Conservation (phyloP, 768 basidiomycete genomes). For the Pleurotus ostreatus region DNA sequence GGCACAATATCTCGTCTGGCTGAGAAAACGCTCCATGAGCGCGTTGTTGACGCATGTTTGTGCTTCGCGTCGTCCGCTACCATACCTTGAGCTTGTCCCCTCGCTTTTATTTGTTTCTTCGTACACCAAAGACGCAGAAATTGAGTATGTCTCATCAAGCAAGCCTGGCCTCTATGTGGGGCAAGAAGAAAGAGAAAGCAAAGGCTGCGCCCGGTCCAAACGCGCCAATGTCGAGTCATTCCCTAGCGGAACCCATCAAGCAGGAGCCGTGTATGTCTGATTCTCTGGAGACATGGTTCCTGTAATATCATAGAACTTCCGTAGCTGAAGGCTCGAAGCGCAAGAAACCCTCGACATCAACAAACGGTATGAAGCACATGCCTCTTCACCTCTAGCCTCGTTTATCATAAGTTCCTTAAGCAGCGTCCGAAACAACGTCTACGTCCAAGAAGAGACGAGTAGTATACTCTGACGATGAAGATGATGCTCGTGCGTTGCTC, state of each 20-base stretch:
- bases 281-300: too few species aligned
- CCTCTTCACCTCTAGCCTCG: neutral
- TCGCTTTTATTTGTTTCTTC: slow-evolving; percentile 61
- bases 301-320: neutral
- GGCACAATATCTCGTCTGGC: neutral
- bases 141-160: slow-evolving; percentile 70
- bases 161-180: slow-evolving; percentile 77
- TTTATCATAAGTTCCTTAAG: too few species aligned
- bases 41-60: slow-evolving; percentile 4
- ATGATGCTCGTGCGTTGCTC: slow-evolving; percentile 15
- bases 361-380: slow-evolving; percentile 4
- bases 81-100: neutral
- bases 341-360: slow-evolving; percentile 24
- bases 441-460: slow-evolving; percentile 50
- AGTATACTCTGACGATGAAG: slow-evolving; percentile 52
- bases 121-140: slow-evolving; percentile 68
- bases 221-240: slow-evolving; percentile 21
- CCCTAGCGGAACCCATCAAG: slow-evolving; percentile 12
- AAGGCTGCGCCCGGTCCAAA: slow-evolving; percentile 8
- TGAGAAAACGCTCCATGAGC: neutral
- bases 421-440: slow-evolving; percentile 16
- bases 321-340: slow-evolving; percentile 39
- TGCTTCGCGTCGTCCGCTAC: neutral
- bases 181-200: slow-evolving; percentile 35
- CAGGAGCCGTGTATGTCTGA: too few species aligned